Base-by-base conservation (phyloP, 108 stramenopile genomes). In the Mediolabrus comicus region DNA sequence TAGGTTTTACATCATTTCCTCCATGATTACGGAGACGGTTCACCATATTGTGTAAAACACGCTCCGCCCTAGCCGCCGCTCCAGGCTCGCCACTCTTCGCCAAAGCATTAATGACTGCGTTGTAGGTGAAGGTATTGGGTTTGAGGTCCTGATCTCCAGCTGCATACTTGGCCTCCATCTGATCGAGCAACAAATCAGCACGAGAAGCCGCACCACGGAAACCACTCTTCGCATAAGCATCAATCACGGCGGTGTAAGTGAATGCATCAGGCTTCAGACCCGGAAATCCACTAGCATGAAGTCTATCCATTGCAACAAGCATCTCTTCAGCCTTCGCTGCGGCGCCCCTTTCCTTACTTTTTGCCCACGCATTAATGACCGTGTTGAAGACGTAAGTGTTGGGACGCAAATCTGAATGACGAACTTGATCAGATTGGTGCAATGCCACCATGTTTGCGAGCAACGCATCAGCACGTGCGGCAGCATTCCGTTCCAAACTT, bases 251-350 rank as follows among this genome's bases (percentile, higher is more conserved):
- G 26, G 88, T 94, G 70, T 92, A 91, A 19, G 90, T 94, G 68
- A 94, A 90, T 4, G 89, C 84, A 75, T 94, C 90, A 9, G 93
- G 93, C 62, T 92, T 94, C 49, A 94, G 62, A 61, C 83, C 89
- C 7, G 84, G 84, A 73, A 88, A 84, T 28, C 90, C 90, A 49
- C 77, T 74, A 0, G 79, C 86, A 77, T 87, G 86, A 30, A 91
- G 74, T 54, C 82, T 63, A 62, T 80, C 85, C 93, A 94, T 94
- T 9, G 86, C 89, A 9, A 87, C 76, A 9, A 94, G 75, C 90
- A 94, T 90, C 71, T 90, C 93, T 64, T 92, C 90, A 3, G 93
- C 93, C 69, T 92, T 91, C 12, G 86, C 83, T 1, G 90, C 93
- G 9, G 89, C 89, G 65, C 90, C 89, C 16, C 74, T 31, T 39